phyloP scores from a whole-genome alignment of 2,329 filamentous ascomycete species.

The Clarireedia sp. region DNA sequence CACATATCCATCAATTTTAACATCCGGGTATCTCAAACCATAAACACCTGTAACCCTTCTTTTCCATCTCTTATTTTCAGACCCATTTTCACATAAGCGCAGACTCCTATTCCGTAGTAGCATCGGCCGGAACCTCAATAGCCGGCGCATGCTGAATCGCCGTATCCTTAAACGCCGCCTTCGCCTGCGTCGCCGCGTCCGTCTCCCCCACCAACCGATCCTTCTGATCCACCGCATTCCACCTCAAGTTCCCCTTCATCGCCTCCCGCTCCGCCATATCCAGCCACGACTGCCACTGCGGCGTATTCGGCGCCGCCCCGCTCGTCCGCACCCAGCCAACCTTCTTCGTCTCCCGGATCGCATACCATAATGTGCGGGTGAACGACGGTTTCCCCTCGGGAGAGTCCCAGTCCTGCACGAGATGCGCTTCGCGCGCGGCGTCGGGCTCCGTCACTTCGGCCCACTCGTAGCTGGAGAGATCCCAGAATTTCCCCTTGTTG shows the following conservation, averaged over 20 bases:
- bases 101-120: slow-evolving; percentile 1
- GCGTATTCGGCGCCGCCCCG: slow-evolving; percentile 44
- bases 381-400: slow-evolving; percentile 40
- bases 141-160: slow-evolving; percentile 24
- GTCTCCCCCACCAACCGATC: slow-evolving; percentile 37
- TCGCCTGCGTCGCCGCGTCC: slow-evolving; percentile 10
- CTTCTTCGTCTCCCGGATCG: slow-evolving; percentile 45
- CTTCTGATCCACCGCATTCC: slow-evolving; percentile 43
- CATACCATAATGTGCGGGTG: slow-evolving; percentile 51
- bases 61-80: too few relatives aligned
- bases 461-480: slow-evolving; percentile 44
- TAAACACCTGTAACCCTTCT: too few relatives aligned
- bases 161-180: slow-evolving; percentile 12
- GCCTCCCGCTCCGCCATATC: slow-evolving; percentile 39
- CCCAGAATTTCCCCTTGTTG: slow-evolving; percentile 44
- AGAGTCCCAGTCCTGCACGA: slow-evolving; percentile 28
- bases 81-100: too few relatives aligned
- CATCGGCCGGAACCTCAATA: slow-evolving; percentile 16
- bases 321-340: slow-evolving; percentile 46
- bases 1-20: too few relatives aligned
- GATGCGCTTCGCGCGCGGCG: slow-evolving; percentile 33
- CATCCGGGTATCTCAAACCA: too few relatives aligned
- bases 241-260: slow-evolving; percentile 27
- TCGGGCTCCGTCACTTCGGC: slow-evolving; percentile 33
- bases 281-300: slow-evolving; percentile 46